These are phyloP conservation scores for Ustilago trichophora DNA, from an alignment of 1,284 basidiomycete species.

Conservation along the genomic window DNA sequence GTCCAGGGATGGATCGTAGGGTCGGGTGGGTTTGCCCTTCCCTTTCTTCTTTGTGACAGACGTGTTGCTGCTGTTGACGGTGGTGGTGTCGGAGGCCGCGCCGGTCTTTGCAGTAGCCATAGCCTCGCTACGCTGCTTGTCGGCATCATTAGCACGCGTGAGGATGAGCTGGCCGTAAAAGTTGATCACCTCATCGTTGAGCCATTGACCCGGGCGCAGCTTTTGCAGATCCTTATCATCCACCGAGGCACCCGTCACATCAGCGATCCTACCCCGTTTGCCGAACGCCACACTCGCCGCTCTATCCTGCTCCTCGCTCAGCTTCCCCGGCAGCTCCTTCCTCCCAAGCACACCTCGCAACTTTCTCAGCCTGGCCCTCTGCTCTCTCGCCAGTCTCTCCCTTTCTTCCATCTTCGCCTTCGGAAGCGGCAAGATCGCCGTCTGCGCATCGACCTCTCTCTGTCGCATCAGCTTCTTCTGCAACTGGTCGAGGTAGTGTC, in stretches of 20 bases:
- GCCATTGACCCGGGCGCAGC: constrained; percentile 80
- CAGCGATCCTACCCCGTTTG: constrained; percentile 46
- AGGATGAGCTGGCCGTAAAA: constrained; percentile 89
- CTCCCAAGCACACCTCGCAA: constrained; percentile 55
- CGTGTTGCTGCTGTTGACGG: too few species aligned
- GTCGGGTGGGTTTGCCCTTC: constrained; percentile 64
- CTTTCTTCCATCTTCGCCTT: constrained; percentile 31
- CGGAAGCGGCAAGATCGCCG: constrained; percentile 31
- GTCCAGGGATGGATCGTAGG: constrained; percentile 23
- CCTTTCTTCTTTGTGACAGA: constrained; percentile 37
- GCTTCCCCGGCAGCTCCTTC: constrained; percentile 36
- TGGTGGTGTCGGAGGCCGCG: constrained; percentile 5
- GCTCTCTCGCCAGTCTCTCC: constrained; percentile 35
- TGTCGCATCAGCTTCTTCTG: constrained; percentile 21
- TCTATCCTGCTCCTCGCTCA: constrained; percentile 42
- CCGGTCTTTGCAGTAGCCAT: too few species aligned
- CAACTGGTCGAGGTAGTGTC: too few species aligned
- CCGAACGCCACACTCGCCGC: constrained; percentile 39
- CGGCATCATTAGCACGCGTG: constrained; percentile 72
- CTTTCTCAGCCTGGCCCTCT: constrained; percentile 12
- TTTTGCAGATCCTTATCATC: constrained; percentile 76
- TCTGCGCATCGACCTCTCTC: constrained; percentile 28
- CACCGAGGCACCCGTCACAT: constrained; percentile 71
- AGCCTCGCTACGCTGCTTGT: constrained; percentile 48
- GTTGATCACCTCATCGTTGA: constrained; percentile 97